Evolutionary conservation across 2,329 filamentous ascomycete genomes (phyloP).

Genomic region (Ascochyta koolunga): DNA sequence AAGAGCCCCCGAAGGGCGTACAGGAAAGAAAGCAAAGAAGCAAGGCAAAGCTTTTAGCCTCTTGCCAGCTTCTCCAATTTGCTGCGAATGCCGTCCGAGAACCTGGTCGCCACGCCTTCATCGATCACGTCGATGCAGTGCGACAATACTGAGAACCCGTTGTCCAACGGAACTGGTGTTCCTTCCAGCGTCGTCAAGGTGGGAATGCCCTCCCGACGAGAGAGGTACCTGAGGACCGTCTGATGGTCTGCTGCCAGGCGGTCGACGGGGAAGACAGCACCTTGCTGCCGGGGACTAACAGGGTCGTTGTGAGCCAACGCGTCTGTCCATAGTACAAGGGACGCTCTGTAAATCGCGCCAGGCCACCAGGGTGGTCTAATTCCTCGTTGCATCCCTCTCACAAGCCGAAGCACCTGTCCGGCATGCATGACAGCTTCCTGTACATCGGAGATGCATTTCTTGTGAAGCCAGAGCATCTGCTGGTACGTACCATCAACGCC

Average conservation of each 20-base stretch:
- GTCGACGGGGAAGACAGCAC: slow-evolving; percentile 59
- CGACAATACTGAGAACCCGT: slow-evolving; percentile 56
- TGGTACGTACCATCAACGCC: slow-evolving; percentile 62
- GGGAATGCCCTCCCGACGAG: slow-evolving; percentile 60
- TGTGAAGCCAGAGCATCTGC: slow-evolving; percentile 62
- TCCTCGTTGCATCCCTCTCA: slow-evolving; percentile 65
- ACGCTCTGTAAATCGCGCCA: slow-evolving; percentile 70
- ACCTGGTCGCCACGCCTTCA: slow-evolving; percentile 58
- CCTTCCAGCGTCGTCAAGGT: slow-evolving; percentile 59
- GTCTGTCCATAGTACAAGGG: slow-evolving; percentile 53
- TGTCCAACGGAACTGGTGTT: slow-evolving; percentile 54
- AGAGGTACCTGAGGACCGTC: slow-evolving; percentile 58
- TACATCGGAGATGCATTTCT: slow-evolving; percentile 67
- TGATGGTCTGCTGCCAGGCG: slow-evolving; percentile 58
- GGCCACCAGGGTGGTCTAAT: slow-evolving; percentile 73
- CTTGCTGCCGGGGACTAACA: slow-evolving; percentile 42
- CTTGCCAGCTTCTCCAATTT: slow-evolving; percentile 58
- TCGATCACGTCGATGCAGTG: slow-evolving; percentile 61
- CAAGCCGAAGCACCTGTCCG: slow-evolving; percentile 68
- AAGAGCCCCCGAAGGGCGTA: background rate
- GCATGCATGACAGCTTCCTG: slow-evolving; percentile 71
- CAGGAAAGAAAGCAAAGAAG: slow-evolving; percentile 7
- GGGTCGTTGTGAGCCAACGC: slow-evolving; percentile 61
- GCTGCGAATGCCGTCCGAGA: slow-evolving; percentile 61
- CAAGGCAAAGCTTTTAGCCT: slow-evolving; percentile 17